phyloP scores from a whole-genome alignment of 148 eudicot species.

The Rhododendron griersonianum region DNA sequence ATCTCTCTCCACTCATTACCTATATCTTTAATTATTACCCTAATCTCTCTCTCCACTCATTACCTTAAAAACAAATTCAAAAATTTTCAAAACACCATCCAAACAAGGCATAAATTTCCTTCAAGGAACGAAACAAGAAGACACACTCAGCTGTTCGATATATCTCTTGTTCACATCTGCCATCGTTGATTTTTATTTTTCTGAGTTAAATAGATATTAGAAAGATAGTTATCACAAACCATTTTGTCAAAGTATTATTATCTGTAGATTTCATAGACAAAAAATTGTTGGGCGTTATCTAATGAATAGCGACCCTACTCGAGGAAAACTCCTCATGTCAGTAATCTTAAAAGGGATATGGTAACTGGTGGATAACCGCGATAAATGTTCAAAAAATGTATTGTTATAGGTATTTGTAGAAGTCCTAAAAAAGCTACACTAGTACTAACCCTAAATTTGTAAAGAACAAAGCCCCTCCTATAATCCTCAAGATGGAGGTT shows the following conservation, averaged over 20 bases:
- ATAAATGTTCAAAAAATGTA: not conserved
- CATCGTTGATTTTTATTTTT: not conserved
- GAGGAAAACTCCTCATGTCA: not conserved
- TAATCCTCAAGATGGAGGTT: not conserved
- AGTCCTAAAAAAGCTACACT: not conserved
- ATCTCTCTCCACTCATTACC: too few species aligned
- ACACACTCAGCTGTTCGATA: not conserved
- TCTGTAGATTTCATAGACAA: not conserved
- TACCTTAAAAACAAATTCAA: too few species aligned
- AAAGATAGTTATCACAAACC: not conserved
- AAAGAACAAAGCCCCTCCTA: not conserved
- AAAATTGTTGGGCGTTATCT: not conserved
- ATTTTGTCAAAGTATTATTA: not conserved
- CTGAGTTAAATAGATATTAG: not conserved
- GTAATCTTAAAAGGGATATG: not conserved
- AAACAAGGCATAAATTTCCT: not conserved
- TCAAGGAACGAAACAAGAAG: not conserved
- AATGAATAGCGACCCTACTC: not conserved
- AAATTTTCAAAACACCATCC: too few species aligned
- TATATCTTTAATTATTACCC: too few species aligned
- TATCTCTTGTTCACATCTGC: not conserved
- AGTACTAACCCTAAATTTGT: not conserved
- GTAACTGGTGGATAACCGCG: not conserved
- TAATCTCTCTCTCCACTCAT: too few species aligned
- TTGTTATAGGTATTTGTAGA: not conserved